Percentiles rank a stretch among this genome's conserved stretches.
These are phyloP conservation scores for Penicillium sp. DNA, from an alignment of 2,329 filamentous ascomycete species.

Conservation along the genomic window DNA sequence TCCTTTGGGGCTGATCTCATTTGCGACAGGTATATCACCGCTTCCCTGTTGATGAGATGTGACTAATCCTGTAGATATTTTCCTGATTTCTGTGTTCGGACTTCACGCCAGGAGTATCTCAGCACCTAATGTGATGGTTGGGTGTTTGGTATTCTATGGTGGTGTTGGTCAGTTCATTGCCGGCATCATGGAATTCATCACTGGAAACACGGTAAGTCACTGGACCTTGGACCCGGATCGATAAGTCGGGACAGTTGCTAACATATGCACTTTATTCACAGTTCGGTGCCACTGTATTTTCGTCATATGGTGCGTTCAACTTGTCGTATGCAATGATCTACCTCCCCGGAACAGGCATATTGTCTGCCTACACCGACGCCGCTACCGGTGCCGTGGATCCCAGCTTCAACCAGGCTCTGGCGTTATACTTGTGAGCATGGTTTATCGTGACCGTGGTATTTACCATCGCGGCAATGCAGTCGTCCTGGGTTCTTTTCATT, in stretches of 20 bases:
- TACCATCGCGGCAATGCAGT: constrained; percentile 22
- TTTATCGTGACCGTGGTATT: constrained; percentile 29
- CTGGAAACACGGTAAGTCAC: constrained; percentile 16
- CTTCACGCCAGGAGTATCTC: constrained; percentile 22
- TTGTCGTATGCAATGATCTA: constrained; percentile 33
- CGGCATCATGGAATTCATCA: too few species aligned
- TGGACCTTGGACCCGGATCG: too few species aligned
- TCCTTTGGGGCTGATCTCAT: constrained; percentile 36
- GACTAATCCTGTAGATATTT: not conserved
- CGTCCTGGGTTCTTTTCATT: constrained; percentile 25
- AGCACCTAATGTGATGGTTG: constrained; percentile 27
- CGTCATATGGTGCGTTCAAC: constrained; percentile 41
- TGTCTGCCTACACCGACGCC: constrained; percentile 34
- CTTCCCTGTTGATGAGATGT: too few species aligned
- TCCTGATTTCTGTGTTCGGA: not conserved
- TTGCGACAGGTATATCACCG: constrained; percentile 28
- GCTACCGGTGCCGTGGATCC: constrained; percentile 21
- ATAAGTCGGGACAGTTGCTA: not conserved
- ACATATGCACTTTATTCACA: not conserved
- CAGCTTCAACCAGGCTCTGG: constrained; percentile 25
- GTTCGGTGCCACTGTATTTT: constrained; percentile 5
- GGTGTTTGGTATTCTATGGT: constrained; percentile 38
- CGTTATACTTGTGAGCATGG: constrained; percentile 28
- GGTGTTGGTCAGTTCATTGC: constrained; percentile 25
- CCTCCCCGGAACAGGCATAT: not conserved